These are phyloP conservation scores for Colletotrichum somersetense DNA, from an alignment of 2,329 filamentous ascomycete species.

Conservation along the genomic window DNA sequence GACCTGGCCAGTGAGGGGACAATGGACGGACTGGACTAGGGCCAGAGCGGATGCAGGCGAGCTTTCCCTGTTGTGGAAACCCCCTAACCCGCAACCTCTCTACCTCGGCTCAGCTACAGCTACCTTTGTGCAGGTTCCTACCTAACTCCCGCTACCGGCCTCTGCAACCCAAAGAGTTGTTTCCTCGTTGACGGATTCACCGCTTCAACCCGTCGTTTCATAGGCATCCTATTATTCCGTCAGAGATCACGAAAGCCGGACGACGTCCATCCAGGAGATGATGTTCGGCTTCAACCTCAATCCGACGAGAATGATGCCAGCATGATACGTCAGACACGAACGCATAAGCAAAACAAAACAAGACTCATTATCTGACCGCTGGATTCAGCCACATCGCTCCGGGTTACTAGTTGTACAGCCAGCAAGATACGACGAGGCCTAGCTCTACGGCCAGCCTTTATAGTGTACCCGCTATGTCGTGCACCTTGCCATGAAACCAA, in stretches of 20 bases:
- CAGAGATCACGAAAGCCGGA: neutral
- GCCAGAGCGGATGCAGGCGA: slow-evolving; percentile 6
- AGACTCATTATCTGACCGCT: neutral
- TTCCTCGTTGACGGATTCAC: neutral
- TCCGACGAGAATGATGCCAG: neutral
- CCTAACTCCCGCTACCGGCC: neutral
- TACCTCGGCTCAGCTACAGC: slow-evolving; percentile 18
- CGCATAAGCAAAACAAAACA: neutral
- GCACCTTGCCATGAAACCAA: neutral
- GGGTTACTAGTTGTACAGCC: too few relatives aligned
- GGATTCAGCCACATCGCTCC: neutral
- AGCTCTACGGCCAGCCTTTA: neutral
- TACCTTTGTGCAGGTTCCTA: neutral
- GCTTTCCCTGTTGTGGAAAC: slow-evolving; percentile 15
- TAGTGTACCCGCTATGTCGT: neutral
- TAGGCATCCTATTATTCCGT: neutral
- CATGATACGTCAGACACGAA: neutral
- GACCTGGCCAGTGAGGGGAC: neutral
- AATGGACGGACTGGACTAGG: slow-evolving; percentile 16
- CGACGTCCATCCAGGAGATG: neutral
- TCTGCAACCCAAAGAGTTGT: neutral
- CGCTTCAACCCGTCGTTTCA: neutral
- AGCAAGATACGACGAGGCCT: neutral
- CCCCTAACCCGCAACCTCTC: neutral
- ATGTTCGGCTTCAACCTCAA: neutral